Conservation (phyloP, 2,329 filamentous ascomycete species). For the Byssochlamys sp. region DNA sequence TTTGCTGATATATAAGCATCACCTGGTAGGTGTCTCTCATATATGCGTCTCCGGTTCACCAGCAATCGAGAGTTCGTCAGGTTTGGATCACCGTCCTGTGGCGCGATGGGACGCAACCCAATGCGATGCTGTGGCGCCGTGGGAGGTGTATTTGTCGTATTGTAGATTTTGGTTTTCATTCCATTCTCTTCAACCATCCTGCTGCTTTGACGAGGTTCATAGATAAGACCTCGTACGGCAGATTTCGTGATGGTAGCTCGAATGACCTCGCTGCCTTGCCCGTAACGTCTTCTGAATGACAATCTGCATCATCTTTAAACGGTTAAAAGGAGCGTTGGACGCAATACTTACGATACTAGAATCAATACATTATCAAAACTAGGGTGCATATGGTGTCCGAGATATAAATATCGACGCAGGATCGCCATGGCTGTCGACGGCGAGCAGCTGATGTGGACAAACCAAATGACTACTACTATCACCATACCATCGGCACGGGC, state of each 20-base stretch:
- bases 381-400: background rate
- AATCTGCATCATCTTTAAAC: background rate
- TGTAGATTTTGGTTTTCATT: background rate
- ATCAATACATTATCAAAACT: background rate
- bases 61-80: constrained; percentile 27
- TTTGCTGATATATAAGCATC: constrained; percentile 42
- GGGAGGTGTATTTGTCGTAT: background rate
- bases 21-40: constrained; percentile 40
- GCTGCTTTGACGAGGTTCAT: background rate
- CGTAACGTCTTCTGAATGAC: background rate
- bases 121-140: background rate
- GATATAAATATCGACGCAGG: background rate
- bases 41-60: constrained; percentile 37
- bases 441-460: background rate
- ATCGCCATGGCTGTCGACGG: background rate
- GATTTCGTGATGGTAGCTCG: background rate
- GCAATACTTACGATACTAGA: background rate
- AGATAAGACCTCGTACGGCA: background rate
- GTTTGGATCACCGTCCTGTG: constrained; percentile 23
- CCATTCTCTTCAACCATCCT: background rate
- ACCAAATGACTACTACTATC: background rate
- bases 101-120: background rate
- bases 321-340: background rate
- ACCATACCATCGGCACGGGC: background rate
- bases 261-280: background rate